These are phyloP conservation scores for Backusella liffmaniae DNA, from an alignment of 192 early-diverging fungal species.

Conservation along the genomic window DNA sequence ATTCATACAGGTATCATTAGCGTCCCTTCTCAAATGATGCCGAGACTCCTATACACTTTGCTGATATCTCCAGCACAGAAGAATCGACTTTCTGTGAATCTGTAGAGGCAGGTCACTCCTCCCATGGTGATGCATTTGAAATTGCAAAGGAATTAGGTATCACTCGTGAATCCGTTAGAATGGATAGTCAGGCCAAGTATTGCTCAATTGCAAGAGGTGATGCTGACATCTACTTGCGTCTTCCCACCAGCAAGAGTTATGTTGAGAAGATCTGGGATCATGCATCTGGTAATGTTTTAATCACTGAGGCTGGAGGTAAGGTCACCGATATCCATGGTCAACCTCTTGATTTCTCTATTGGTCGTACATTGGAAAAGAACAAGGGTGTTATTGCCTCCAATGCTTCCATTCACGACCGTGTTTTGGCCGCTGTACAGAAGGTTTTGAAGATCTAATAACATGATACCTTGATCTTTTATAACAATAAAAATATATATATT, in stretches of 20 bases:
- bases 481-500: neutral
- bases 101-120: constrained; percentile 89
- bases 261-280: constrained; percentile 99
- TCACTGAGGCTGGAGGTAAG: constrained; percentile 91
- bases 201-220: constrained; percentile 88
- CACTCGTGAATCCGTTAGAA: constrained; percentile 73
- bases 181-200: constrained; percentile 99
- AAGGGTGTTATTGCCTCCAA: constrained; percentile 86
- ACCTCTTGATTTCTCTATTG: constrained; percentile 86
- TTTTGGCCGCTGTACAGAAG: constrained; percentile 77
- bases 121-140: constrained; percentile 73
- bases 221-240: constrained; percentile 88
- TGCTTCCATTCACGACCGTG: constrained; percentile 69
- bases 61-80: constrained; percentile 45
- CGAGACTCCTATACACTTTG: constrained; percentile 68
- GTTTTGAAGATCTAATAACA: constrained; percentile 35
- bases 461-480: neutral
- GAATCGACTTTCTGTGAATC: constrained; percentile 92
- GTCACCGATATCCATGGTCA: constrained; percentile 83
- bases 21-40: constrained; percentile 49
- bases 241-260: constrained; percentile 79
- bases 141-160: constrained; percentile 86
- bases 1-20: constrained; percentile 32
- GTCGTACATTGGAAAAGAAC: constrained; percentile 80
- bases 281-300: constrained; percentile 85